Evolutionary conservation across 257 asterid genomes (phyloP).

Genomic region (Vinca minor): DNA sequence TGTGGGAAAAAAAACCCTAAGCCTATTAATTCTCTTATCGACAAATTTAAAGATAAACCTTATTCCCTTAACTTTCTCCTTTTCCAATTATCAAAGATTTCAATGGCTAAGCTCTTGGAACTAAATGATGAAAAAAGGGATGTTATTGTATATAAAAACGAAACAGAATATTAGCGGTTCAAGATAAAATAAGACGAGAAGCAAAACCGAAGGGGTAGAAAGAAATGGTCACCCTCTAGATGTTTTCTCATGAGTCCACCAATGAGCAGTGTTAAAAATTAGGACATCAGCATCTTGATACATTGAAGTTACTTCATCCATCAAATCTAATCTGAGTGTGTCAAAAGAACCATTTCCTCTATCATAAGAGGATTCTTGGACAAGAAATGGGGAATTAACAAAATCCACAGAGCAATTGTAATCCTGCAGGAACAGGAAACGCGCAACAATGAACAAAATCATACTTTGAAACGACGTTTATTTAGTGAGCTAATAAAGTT

Average conservation of each 20-base stretch:
- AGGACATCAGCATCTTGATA: slow-evolving; percentile 83
- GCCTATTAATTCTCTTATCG: no score
- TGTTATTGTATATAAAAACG: no score
- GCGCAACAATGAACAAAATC: slow-evolving; percentile 11
- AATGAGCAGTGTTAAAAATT: slow-evolving; percentile 86
- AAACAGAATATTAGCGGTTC: no score
- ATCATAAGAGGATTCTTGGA: slow-evolving; percentile 44
- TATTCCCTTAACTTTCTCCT: no score
- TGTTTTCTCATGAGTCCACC: slow-evolving; percentile 99
- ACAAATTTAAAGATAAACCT: no score
- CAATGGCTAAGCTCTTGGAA: no score
- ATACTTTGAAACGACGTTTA: neutral
- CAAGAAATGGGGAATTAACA: slow-evolving; percentile 83
- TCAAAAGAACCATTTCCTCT: slow-evolving; percentile 62
- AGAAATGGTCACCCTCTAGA: slow-evolving; percentile 54
- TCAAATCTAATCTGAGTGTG: slow-evolving; percentile 75
- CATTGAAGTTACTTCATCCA: slow-evolving; percentile 72
- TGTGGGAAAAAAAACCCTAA: no score
- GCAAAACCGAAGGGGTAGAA: neutral
- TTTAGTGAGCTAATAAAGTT: slow-evolving; percentile 13
- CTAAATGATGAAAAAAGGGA: no score
- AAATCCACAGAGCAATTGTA: slow-evolving; percentile 80
- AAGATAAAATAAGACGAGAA: neutral
- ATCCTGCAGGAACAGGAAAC: slow-evolving; percentile 45
- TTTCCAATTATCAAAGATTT: no score